Conservation (phyloP, 2,329 filamentous ascomycete species). For the Paramyrothecium roridum region DNA sequence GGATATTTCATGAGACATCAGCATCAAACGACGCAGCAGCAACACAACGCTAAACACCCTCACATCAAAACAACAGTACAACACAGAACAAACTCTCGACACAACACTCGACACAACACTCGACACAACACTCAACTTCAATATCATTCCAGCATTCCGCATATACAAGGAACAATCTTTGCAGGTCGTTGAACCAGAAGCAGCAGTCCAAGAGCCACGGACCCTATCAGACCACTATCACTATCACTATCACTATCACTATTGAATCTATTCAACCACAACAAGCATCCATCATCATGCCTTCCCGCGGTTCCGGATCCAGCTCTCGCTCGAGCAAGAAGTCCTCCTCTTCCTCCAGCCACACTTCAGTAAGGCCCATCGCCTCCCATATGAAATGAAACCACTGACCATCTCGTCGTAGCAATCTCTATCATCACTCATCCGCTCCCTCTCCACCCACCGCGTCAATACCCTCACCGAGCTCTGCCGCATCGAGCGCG, state of each 20-base stretch:
- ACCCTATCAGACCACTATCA: not conserved
- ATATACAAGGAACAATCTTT: too few species aligned
- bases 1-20: too few species aligned
- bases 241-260: not conserved
- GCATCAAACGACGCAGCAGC: too few species aligned
- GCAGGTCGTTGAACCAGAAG: too few species aligned
- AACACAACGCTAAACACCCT: too few species aligned
- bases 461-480: conserved; percentile 72
- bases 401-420: conserved; percentile 57
- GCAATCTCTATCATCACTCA: conserved; percentile 54
- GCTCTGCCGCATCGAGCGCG: conserved; percentile 67
- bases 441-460: conserved; percentile 61
- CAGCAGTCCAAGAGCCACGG: too few species aligned
- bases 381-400: not conserved
- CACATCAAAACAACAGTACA: too few species aligned
- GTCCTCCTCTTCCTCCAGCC: not conserved
- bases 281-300: conserved; percentile 2
- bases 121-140: too few species aligned
- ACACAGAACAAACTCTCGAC: too few species aligned
- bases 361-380: not conserved
- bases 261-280: not conserved
- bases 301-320: conserved; percentile 6
- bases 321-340: conserved; percentile 6
- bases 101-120: too few species aligned
- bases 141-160: too few species aligned